A percentile compares a stretch with the other conserved stretches of the same genome.
Conservation (phyloP, 495 filamentous ascomycete species). For the Hypoxylon trugodes region DNA sequence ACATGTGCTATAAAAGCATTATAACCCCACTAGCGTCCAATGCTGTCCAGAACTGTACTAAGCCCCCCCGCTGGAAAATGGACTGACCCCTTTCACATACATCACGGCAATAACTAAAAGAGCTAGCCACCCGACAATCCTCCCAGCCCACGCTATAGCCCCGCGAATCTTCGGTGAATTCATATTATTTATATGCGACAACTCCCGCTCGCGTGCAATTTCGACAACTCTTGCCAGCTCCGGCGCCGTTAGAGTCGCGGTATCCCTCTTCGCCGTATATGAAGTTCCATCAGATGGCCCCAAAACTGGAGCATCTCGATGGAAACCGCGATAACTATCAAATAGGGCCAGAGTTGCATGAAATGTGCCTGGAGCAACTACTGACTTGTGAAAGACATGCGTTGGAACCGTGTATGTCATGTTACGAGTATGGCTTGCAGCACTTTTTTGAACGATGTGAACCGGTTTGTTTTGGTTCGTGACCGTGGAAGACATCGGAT, state of each 20-base stretch:
- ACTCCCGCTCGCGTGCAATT: too few relatives aligned
- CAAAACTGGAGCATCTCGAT: constrained; percentile 24
- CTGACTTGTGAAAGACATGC: constrained; percentile 12
- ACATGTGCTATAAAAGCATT: too few relatives aligned
- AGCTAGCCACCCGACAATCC: too few relatives aligned
- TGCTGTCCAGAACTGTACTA: too few relatives aligned
- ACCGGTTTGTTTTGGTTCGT: constrained; percentile 20
- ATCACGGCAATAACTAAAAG: too few relatives aligned
- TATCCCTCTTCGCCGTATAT: constrained; percentile 26
- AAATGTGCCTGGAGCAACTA: constrained; percentile 10
- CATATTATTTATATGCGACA: too few relatives aligned
- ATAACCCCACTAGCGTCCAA: too few relatives aligned
- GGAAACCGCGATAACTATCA: constrained; percentile 27
- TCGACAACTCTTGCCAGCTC: too few relatives aligned
- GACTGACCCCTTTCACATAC: too few relatives aligned
- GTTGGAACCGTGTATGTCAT: constrained; percentile 25
- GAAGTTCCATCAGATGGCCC: constrained; percentile 25
- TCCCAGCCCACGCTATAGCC: too few relatives aligned
- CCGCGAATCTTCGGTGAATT: too few relatives aligned
- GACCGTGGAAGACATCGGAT: constrained; percentile 25
- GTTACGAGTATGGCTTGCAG: constrained; percentile 4
- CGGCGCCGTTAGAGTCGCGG: constrained; percentile 6
- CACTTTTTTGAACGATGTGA: not conserved
- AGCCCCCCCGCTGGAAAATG: too few relatives aligned
- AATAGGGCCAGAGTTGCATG: constrained; percentile 40